Conservation (phyloP, 495 filamentous ascomycete genomes). For the Elasticomyces elasticus region DNA sequence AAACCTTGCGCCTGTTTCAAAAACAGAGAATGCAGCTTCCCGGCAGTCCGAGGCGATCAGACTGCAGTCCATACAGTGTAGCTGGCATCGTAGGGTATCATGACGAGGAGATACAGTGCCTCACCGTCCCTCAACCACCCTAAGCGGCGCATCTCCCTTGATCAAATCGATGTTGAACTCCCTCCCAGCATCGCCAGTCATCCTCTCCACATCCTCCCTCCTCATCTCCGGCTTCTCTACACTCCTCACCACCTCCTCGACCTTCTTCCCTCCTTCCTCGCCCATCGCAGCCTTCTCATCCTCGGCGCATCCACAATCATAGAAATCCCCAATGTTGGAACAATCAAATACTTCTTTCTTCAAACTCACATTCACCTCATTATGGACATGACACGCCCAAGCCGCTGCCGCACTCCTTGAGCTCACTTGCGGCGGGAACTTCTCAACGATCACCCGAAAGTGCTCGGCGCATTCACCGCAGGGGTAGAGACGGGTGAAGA, state of each 20-base stretch:
- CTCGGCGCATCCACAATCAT: conserved; percentile 90
- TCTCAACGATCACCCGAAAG: conserved; percentile 45
- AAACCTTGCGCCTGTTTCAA: no score
- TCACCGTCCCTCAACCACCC: no score
- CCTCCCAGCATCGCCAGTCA: conserved; percentile 9
- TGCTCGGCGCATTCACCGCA: conserved; percentile 40
- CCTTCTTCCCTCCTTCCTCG: conserved; percentile 7
- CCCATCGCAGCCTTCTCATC: conserved; percentile 39
- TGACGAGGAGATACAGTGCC: no score
- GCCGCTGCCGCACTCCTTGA: conserved; percentile 72
- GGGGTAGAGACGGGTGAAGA: conserved; percentile 88
- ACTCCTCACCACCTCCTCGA: neutral
- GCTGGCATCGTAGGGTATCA: no score
- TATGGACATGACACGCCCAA: conserved; percentile 93
- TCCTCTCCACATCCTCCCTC: conserved; percentile 14
- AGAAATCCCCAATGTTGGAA: conserved; percentile 77
- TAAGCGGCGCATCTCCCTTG: neutral
- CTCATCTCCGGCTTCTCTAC: conserved; percentile 21
- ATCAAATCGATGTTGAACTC: conserved; percentile 16
- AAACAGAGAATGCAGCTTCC: no score
- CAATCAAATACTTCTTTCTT: conserved; percentile 80
- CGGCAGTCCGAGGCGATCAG: no score
- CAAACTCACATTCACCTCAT: conserved; percentile 82
- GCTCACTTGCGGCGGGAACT: conserved; percentile 85
- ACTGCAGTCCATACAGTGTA: no score